Evolutionary conservation across 2,329 filamentous ascomycete genomes (phyloP), one percentile per base, ranked within the genome.

Genomic region (Aspergillus ibericus): DNA sequence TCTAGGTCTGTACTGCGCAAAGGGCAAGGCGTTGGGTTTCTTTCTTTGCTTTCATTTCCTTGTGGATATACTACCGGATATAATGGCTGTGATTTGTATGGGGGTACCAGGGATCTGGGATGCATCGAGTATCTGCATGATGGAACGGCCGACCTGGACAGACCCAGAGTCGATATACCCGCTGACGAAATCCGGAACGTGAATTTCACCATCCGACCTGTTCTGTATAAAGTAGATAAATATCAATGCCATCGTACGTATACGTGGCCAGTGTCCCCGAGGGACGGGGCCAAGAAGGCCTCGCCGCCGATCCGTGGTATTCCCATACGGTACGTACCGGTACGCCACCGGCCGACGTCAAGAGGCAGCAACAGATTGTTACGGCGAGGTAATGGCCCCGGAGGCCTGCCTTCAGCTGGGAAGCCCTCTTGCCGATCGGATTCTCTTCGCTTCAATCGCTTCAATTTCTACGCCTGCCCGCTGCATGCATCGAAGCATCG

Each of bases 301-400:
- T 27, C 42, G 42, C 20, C 18, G 42, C 42, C 42, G 42, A 47
- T 47, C 42, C 20, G 42, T 27, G 20, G 20, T 40, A 35, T 9
- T 42, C 22, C 50, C 20, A 53, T 53, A 53, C 51, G n/a, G 51
- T 53, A 44, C 22, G 51, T 34, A 20, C 32, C 22, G 51, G 51
- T 42, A 53, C 36, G 51, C 51, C 36, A 34, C 51, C 22, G 51
- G 38, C 22, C 51, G 51, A 53, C 51, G 51, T 53, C 36, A 53
- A 53, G 51, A 36, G 25, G 3, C 44, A n/a, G n/a, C n/a, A n/a
- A n/a, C n/a, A 48, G 27, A 27, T 20, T 22, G 36, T 18, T 12
- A 22, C 32, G 4, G 32, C 20, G 13, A 53, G 13, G 38, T 12
- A 18, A 25, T 27, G 25, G 15, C 18, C 40, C 40, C 7, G 15